Evolutionary conservation across 139 green algal species (phyloP), one percentile per base, ranked within the genome.

Genomic region (Astrephomene gubernaculifera): DNA sequence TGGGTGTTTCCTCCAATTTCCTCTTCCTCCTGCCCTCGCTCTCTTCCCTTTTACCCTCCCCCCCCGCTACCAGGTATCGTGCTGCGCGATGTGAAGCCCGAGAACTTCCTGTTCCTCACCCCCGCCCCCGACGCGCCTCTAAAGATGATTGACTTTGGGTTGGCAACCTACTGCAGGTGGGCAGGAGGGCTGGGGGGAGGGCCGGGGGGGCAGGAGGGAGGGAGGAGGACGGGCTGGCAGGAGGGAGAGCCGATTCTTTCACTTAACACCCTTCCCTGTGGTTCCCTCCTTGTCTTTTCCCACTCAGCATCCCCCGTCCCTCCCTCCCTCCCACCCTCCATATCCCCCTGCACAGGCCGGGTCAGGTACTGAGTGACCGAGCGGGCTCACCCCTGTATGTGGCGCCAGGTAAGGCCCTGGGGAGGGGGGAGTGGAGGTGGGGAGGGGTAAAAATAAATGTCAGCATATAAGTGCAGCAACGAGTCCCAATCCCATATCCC

Each of bases 121-220:
- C 39, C 79, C 0, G 64, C 87, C 8, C 65, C 89, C 25, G 86
- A 93, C 67, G 74, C 89, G 0, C 92, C 91, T 0, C 87, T 97
- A 22, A 96, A 96, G 49, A 79, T 89, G 39, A 94, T 96, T 31
- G 94, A 97, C 83, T 97, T 97, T 91, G 94, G 94, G 2, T 79
- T 95, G 35, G 91, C 93, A 0, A 69, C 90, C 54, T 96, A 93
- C 87, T 96, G 91, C 83, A 83, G 79, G 73, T 89, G 88, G 0
- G 92, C 6, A 60, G 39, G 24, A 6, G 5, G 39, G 57, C 57
- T 24, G 9, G 10, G 5, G 39, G 61, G n/a, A 69, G 25, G n/a
- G n/a, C 14, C 29, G 39, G 61, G 57, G 19, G 6, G 57, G 21
- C 10, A 29, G 29, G 57, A 29, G 57, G 21, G 57, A 9, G 57